Base-by-base conservation (phyloP, 2,329 filamentous ascomycete species). In the Cercospora sp. region DNA sequence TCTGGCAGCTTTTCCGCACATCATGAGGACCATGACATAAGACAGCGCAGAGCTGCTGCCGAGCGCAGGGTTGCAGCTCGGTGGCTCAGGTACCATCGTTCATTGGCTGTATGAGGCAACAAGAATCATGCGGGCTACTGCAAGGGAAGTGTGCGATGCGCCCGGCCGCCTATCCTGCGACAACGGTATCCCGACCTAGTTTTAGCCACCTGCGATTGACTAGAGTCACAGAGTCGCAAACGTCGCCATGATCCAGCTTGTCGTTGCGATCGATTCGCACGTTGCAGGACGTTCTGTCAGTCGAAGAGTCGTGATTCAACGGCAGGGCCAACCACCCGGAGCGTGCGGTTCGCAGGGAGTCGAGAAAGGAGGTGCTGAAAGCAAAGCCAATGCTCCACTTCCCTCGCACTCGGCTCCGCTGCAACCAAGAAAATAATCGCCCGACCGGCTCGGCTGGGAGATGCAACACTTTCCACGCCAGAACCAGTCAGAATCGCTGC, bases 41-140 rank as follows among this genome's bases (percentile, higher is more conserved):
- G 51, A 16, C 53, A 53, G 60, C 60, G 28, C 23, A 59, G 62
- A 64, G 33, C 33, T 39, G 33, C 33, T 39, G 33, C 33, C 33
- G 13, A 39, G 33, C 26, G 62, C 57, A 66, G 64, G 55, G 55
- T 28, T 6, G 20, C 13, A 45, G 39, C 63, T 28, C 26, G 30
- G 20, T 28, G 63, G 60, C 36, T 59, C 59, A 68, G 66, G 68
- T 62, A 72, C 68, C 23, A 39, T 9, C 33, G n/a, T 28, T 66
- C 57, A 67, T 70, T 72, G 70, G 70, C 60, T 55, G 61, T 45
- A 39, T 45, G 64, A 60, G 28, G 51, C 36, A 60, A 63, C 62
- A 63, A 39, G 53, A 48, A 39, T 61, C 48, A 39, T 69, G 69
- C 65, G 33, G 64, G 67, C 65, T 69, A 63, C 63, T 67, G 67